Conservation (phyloP, 2,329 filamentous ascomycete species). For the Botrytis aclada region DNA sequence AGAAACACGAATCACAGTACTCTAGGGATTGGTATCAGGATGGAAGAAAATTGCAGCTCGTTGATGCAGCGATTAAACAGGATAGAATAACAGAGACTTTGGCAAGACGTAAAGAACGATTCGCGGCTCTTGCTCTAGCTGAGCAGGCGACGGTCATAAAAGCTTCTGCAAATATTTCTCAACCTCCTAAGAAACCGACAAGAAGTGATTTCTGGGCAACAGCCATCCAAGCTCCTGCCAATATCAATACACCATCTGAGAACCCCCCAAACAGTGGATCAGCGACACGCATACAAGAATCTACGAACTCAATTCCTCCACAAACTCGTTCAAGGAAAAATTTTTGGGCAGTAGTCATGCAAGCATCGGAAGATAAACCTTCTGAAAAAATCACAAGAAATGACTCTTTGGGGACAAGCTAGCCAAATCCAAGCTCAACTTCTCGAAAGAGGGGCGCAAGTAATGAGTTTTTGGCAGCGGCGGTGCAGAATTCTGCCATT, state of each 20-base stretch:
- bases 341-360: neutral
- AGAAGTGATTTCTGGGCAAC: neutral
- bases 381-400: fast-evolving
- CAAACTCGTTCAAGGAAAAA: neutral
- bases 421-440: too few species aligned
- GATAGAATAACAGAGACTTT: neutral
- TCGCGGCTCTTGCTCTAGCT: neutral
- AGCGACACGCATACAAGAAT: neutral
- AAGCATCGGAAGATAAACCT: neutral
- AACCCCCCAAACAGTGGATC: neutral
- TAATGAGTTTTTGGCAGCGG: too few species aligned
- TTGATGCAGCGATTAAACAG: neutral
- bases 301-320: too few species aligned
- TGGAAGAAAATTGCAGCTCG: neutral
- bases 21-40: neutral
- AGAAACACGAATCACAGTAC: neutral
- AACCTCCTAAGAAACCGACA: neutral
- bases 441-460: too few species aligned
- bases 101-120: neutral
- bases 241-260: neutral
- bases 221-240: neutral
- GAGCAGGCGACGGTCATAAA: neutral
- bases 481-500: neutral
- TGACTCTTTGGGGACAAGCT: too few species aligned
- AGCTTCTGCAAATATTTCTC: neutral